phyloP scores from a whole-genome alignment of 1,139 yeast genomes.

The Lipomyces yarrowii region DNA sequence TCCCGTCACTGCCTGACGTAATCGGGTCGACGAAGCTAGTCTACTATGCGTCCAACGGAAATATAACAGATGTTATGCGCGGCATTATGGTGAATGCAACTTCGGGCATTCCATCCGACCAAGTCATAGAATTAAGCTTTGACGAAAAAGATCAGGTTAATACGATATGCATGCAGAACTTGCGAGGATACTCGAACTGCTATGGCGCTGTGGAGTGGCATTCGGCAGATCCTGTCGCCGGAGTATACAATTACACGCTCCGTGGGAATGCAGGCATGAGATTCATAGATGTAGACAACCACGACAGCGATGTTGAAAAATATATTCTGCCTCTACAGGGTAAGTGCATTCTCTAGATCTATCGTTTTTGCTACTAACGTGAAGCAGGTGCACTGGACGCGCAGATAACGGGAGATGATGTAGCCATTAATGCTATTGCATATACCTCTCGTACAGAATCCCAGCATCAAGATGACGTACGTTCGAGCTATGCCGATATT shows the following conservation, averaged over 20 bases:
- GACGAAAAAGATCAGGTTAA: conserved; percentile 4
- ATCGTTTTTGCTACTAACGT: background rate
- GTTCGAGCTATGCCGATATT: conserved; percentile 37
- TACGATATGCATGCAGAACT: conserved; percentile 40
- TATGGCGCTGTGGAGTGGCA: conserved; percentile 45
- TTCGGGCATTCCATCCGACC: conserved; percentile 37
- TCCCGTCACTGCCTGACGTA: conserved; percentile 34
- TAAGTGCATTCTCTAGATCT: background rate
- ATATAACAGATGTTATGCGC: conserved; percentile 36
- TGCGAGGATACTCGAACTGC: conserved; percentile 41
- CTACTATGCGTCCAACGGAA: conserved; percentile 35
- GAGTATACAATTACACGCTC: conserved; percentile 42
- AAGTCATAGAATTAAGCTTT: conserved; percentile 34
- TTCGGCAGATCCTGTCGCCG: conserved; percentile 33
- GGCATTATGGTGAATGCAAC: conserved; percentile 38
- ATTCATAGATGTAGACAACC: conserved; percentile 35
- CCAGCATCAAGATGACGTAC: conserved; percentile 34
- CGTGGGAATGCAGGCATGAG: conserved; percentile 41
- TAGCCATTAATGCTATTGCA: conserved; percentile 39
- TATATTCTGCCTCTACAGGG: conserved; percentile 43
- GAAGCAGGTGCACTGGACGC: conserved; percentile 38
- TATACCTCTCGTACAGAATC: conserved; percentile 38
- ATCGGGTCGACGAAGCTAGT: conserved; percentile 37
- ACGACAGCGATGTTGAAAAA: conserved; percentile 38
- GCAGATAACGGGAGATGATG: conserved; percentile 35